Conservation (phyloP, 306 rosid genomes). For the Fragaria nilgerrensis region DNA sequence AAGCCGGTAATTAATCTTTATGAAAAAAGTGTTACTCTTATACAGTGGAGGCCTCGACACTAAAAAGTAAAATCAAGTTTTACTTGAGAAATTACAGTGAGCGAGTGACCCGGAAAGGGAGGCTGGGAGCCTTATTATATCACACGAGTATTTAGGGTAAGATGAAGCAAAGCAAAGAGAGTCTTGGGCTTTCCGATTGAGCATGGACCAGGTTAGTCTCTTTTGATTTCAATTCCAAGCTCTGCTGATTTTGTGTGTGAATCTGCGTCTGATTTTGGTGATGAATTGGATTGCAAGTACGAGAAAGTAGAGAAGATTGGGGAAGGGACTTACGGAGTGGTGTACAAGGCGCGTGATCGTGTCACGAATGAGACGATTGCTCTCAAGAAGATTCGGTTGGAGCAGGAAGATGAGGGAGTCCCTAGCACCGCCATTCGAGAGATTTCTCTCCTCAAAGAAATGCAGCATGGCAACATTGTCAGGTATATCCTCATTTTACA, state of each 20-base stretch:
- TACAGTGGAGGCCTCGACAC: no score
- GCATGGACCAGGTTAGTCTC: constrained; percentile 1
- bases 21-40: no score
- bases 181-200: background rate
- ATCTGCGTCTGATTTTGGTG: constrained; percentile 7
- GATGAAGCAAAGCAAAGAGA: background rate
- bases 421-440: constrained; percentile 92
- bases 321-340: constrained; percentile 92
- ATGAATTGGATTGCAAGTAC: constrained; percentile 48
- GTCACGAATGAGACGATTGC: constrained; percentile 77
- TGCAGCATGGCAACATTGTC: constrained; percentile 90
- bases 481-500: constrained; percentile 36
- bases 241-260: background rate
- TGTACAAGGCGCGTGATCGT: constrained; percentile 88
- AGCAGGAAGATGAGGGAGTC: constrained; percentile 92
- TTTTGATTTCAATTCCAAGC: background rate
- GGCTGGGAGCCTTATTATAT: background rate
- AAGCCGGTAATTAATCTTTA: no score
- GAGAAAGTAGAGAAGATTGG: constrained; percentile 95
- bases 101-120: background rate
- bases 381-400: constrained; percentile 84
- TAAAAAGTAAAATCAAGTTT: no score
- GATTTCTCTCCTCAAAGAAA: constrained; percentile 84
- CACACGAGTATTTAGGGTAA: background rate
- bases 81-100: no score